phyloP scores from a whole-genome alignment of 1,284 basidiomycete genomes.

The Apiotrichum akiyoshidainum region DNA sequence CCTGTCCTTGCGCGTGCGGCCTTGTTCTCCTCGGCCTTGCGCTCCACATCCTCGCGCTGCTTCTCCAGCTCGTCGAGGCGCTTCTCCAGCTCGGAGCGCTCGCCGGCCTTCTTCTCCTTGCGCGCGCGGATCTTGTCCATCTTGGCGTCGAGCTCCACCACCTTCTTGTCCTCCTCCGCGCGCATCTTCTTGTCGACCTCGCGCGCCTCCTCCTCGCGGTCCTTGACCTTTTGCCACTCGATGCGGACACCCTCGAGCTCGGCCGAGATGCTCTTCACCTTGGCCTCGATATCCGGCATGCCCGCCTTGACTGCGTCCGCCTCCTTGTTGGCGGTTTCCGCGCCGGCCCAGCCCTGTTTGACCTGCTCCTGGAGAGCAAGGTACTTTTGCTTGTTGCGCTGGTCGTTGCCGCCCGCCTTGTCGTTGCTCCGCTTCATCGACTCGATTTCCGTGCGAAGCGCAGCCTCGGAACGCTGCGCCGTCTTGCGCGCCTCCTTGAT shows the following conservation, averaged over 20 bases:
- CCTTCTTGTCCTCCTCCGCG: slow-evolving; percentile 44
- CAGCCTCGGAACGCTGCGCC: slow-evolving; percentile 47
- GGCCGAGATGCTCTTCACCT: slow-evolving; percentile 23
- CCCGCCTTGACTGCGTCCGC: slow-evolving; percentile 33
- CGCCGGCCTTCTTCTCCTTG: slow-evolving; percentile 53
- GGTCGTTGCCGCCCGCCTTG: slow-evolving; percentile 46
- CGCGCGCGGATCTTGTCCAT: slow-evolving; percentile 68
- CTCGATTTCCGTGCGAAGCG: slow-evolving; percentile 47
- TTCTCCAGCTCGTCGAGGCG: slow-evolving; percentile 43
- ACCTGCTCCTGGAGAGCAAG: slow-evolving; percentile 51
- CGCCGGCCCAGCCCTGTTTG: slow-evolving; percentile 49
- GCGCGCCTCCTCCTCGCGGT: slow-evolving; percentile 38
- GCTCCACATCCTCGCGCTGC: slow-evolving; percentile 38
- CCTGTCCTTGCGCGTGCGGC: slow-evolving; percentile 18
- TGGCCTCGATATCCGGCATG: slow-evolving; percentile 34
- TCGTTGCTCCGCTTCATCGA: slow-evolving; percentile 49
- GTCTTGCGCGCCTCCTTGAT: slow-evolving; percentile 50
- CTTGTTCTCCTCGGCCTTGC: slow-evolving; percentile 37
- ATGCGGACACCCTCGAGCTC: slow-evolving; percentile 35
- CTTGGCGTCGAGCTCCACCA: slow-evolving; percentile 56
- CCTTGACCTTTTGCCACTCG: slow-evolving; percentile 34
- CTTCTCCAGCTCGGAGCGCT: slow-evolving; percentile 42
- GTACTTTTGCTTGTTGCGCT: slow-evolving; percentile 49
- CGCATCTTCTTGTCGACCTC: slow-evolving; percentile 41
- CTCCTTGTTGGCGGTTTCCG: slow-evolving; percentile 44